Evolutionary conservation across 148 eudicot genomes (phyloP).

Genomic region (Polygonum aviculare): DNA sequence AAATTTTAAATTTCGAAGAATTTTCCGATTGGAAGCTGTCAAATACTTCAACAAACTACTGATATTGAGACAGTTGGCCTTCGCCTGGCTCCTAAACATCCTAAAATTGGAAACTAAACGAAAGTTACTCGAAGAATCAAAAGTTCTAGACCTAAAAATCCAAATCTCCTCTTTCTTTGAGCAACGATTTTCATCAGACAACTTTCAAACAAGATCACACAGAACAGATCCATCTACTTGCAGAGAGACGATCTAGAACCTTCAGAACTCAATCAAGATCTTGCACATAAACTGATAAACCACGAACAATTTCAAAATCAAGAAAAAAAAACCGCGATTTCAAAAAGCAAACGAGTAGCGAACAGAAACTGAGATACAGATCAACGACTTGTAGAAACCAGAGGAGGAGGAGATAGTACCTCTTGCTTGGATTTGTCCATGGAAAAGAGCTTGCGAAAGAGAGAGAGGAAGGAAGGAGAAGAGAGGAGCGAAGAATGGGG

Average conservation of each 20-base stretch:
- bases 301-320: not conserved
- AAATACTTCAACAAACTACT: not conserved
- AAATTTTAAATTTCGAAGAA: not conserved
- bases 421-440: slow-evolving; percentile 6
- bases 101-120: not conserved
- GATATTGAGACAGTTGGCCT: not conserved
- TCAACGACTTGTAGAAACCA: not conserved
- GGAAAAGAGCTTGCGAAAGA: not conserved
- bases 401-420: not conserved
- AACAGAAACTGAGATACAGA: not conserved
- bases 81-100: not conserved
- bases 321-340: not conserved
- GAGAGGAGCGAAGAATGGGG: not conserved
- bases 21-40: not conserved
- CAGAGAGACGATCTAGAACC: not conserved
- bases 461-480: not conserved
- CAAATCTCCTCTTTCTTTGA: not conserved
- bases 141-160: not conserved
- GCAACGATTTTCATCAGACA: not conserved
- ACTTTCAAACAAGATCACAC: not conserved
- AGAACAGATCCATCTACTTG: not conserved
- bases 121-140: not conserved
- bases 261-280: not conserved
- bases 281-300: not conserved
- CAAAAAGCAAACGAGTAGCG: not conserved